Evolutionary conservation across 345 rosid species (phyloP).

Genomic region (Eucalyptus marginata): DNA sequence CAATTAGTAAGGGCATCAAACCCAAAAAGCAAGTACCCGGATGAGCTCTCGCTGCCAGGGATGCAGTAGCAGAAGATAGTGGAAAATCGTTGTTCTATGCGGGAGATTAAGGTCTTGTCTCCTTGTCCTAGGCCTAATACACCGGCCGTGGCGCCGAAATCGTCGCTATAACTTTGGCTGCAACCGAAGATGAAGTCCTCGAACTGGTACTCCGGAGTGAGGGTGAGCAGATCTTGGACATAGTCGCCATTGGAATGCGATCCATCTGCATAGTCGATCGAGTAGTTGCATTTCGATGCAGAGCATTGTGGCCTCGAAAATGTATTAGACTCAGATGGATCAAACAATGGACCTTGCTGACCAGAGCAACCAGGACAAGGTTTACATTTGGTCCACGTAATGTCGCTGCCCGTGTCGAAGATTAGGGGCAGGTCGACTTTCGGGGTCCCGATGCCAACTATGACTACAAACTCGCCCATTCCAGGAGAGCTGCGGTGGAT

Average conservation of each 20-base stretch:
- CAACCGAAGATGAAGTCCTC: conserved; percentile 12
- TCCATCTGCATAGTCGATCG: neutral
- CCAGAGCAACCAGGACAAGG: neutral
- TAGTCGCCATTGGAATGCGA: neutral
- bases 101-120: neutral
- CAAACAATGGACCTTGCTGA: neutral
- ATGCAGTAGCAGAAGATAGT: conserved; percentile 16
- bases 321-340: conserved; percentile 12
- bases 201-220: neutral
- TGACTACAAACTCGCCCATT: neutral
- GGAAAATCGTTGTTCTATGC: neutral
- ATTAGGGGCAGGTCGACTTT: neutral
- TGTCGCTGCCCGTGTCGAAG: conserved; percentile 11
- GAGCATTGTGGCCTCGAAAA: neutral
- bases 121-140: conserved; percentile 2
- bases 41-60: neutral
- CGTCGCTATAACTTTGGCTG: neutral
- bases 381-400: conserved; percentile 9
- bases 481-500: neutral
- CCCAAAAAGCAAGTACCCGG: conserved; percentile 14
- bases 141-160: conserved; percentile 1
- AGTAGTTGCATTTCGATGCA: neutral
- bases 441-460: conserved; percentile 7
- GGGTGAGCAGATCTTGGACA: conserved; percentile 4
- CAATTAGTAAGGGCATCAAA: neutral